phyloP scores from a whole-genome alignment of 805 yeast genomes.

The Saturnispora kantuleensis region DNA sequence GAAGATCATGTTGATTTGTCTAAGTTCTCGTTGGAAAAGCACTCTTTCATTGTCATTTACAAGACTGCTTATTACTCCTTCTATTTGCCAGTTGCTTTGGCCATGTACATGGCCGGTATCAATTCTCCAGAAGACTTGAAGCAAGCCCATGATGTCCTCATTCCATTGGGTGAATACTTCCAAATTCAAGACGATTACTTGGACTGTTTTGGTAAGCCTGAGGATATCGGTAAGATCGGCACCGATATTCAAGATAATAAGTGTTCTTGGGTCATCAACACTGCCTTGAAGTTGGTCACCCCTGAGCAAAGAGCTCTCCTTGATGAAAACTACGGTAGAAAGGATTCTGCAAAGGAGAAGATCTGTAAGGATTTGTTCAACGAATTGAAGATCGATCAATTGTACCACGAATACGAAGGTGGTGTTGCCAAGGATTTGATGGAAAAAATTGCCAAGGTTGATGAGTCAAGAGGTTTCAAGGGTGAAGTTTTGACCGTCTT shows the following conservation, averaged over 20 bases:
- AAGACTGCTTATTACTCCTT: constrained; percentile 97
- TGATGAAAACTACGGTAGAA: constrained; percentile 86
- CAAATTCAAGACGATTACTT: constrained; percentile 97
- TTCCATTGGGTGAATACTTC: constrained; percentile 96
- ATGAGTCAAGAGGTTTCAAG: constrained; percentile 91
- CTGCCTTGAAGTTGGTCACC: constrained; percentile 70
- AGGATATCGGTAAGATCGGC: constrained; percentile 95
- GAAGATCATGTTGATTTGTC: constrained; percentile 85
- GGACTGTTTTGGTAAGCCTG: constrained; percentile 96
- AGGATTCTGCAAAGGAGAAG: constrained; percentile 58
- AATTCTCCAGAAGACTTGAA: constrained; percentile 61
- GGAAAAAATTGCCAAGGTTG: constrained; percentile 56
- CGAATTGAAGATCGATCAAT: constrained; percentile 60
- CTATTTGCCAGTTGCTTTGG: constrained; percentile 94
- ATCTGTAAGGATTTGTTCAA: constrained; percentile 62
- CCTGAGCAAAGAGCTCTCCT: constrained; percentile 75
- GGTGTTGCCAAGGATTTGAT: constrained; percentile 53
- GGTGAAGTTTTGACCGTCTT: constrained; percentile 75
- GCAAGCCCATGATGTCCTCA: constrained; percentile 79
- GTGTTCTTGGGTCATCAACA: constrained; percentile 95
- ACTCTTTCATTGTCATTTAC: constrained; percentile 89
- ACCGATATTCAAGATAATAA: constrained; percentile 98
- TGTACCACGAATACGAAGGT: constrained; percentile 80
- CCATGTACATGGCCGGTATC: constrained; percentile 87
- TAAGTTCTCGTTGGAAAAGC: constrained; percentile 81